Percentiles rank a stretch among this genome's conserved stretches.
phyloP scores from a whole-genome alignment of 164 flowering plant genomes.

The Nelumbo lutea region DNA sequence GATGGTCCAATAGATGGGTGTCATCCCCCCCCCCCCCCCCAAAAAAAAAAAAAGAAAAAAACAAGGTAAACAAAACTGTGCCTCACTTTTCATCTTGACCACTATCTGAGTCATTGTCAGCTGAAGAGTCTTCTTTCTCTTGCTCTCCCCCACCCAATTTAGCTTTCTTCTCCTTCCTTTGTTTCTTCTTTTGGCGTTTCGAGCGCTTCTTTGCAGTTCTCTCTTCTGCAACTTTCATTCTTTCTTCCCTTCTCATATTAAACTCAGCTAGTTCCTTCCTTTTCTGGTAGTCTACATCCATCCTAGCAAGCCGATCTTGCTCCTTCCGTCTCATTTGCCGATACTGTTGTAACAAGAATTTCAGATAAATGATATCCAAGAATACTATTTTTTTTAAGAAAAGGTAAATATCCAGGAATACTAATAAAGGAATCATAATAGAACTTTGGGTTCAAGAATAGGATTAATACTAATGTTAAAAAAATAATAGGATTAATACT shows the following conservation, averaged over 20 bases:
- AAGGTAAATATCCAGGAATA: too few species aligned
- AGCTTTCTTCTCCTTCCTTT: constrained; percentile 46
- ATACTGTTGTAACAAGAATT: constrained; percentile 46
- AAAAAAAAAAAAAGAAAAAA: too few species aligned
- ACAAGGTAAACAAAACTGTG: too few species aligned
- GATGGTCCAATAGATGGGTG: too few species aligned
- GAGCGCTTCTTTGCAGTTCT: constrained; percentile 83
- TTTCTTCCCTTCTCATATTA: constrained; percentile 69
- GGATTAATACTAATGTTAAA: too few species aligned
- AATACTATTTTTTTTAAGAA: too few species aligned
- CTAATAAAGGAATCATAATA: too few species aligned
- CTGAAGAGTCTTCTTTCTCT: constrained; percentile 43
- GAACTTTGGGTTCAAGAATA: too few species aligned
- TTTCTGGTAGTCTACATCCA: constrained; percentile 79
- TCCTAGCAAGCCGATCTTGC: constrained; percentile 86
- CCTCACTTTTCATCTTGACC: constrained; percentile 22
- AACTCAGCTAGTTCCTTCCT: constrained; percentile 72
- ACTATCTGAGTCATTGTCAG: constrained; percentile 47
- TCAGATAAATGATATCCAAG: not conserved
- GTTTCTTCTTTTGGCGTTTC: constrained; percentile 90
- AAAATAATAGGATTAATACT: too few species aligned
- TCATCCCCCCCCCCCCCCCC: too few species aligned
- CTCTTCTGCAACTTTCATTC: constrained; percentile 76
- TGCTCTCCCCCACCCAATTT: constrained; percentile 35
- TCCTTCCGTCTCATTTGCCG: constrained; percentile 97